Percentiles rank a stretch among this genome's conserved stretches.
These are phyloP conservation scores for Beauveria medogensis DNA, from an alignment of 2,329 filamentous ascomycete genomes.

Conservation along the genomic window DNA sequence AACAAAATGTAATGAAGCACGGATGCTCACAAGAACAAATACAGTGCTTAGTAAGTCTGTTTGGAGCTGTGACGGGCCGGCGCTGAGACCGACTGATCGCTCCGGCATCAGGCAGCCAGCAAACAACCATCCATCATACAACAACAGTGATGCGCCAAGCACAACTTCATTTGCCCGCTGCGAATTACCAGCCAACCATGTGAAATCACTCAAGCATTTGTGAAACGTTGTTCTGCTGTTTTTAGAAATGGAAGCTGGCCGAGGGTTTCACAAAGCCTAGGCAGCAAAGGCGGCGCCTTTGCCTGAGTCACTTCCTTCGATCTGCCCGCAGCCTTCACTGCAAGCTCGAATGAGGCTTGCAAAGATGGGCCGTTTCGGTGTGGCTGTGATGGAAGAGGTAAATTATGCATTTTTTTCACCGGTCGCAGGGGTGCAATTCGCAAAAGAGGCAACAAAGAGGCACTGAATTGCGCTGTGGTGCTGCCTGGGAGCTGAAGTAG, in stretches of 20 bases:
- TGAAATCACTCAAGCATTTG: neutral
- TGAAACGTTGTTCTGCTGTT: neutral
- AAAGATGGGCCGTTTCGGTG: neutral
- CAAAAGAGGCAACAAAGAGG: neutral
- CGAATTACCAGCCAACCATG: neutral
- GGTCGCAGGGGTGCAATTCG: neutral
- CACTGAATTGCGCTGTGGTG: neutral
- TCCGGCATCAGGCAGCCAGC: neutral
- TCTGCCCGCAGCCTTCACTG: neutral
- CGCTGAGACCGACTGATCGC: neutral
- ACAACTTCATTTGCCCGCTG: neutral
- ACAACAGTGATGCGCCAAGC: neutral
- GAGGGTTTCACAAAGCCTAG: neutral
- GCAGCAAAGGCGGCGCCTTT: neutral
- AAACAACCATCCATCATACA: neutral
- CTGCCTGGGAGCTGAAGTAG: neutral
- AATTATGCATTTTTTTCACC: neutral
- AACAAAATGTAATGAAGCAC: neutral
- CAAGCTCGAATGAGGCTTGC: neutral
- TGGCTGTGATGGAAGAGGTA: neutral
- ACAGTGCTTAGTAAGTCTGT: neutral
- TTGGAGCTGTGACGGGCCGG: neutral
- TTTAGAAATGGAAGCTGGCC: neutral
- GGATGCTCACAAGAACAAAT: no score
- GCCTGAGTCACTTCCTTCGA: slow-evolving; percentile 2